Evolutionary conservation across 805 yeast species (phyloP), one percentile per base, ranked within the genome.

Genomic region (Pichia phayaonensis): DNA sequence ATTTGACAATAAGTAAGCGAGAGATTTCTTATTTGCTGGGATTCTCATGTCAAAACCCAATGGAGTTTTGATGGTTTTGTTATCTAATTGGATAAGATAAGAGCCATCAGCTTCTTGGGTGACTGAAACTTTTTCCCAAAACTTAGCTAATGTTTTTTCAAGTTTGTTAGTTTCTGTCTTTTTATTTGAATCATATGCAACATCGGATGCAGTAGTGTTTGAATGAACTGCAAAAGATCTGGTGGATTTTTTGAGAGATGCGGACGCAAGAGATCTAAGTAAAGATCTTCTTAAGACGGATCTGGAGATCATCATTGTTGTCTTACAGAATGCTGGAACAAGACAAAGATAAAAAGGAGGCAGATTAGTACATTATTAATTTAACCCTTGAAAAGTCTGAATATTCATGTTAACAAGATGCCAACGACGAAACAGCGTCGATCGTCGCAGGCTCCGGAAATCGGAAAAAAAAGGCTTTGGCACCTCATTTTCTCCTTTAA

Each of bases 61-160:
- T 0, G 98, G 96, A 1, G 98, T 92, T 62, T 82, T 83, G 52
- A 94, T 70, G 0, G 96, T 79, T 65, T 84, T 86, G 1, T 76
- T 73, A 61, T 88, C 97, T 42, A 92, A 71, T 54, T 81, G 80
- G 24, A 92, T 72, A 42, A 76, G 77, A 50, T 71, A 73, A 2
- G 34, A 20, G 5, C 70, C 67, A 2, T 65, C 63, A 1, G 63
- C 61, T 0, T 62, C 59, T 49, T 70, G 65, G 15, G 59, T 53
- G 24, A 62, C 66, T 27, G 70, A 72, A 5, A 86, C 94, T 44
- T 80, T 77, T 50, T 86, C 86, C 97, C 97, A 90, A 65, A 90
- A 89, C 64, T 80, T 83, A 45, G 78, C 72, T 49, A 84, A 67
- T 0, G 94, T 84, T 61, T 81, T 83, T 40, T 84, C 77, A 41